Conservation (phyloP, 371 early-diverging fungal genomes). For the Capniomyces stellatus region DNA sequence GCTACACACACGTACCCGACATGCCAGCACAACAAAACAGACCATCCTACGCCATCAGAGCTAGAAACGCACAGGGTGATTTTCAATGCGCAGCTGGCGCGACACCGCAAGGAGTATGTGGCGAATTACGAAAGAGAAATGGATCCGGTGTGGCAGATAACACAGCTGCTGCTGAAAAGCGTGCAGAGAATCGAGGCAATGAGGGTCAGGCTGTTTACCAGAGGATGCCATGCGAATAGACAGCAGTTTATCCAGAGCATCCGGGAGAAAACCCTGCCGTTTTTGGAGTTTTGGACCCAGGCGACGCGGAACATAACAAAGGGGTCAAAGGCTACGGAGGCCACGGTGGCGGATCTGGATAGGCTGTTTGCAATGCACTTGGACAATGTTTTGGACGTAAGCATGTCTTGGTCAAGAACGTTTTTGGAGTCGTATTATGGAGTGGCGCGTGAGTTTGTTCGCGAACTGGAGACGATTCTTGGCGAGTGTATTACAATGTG, state of each 20-base stretch:
- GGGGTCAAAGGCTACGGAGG: slow-evolving; percentile 13
- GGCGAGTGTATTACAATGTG: slow-evolving; percentile 24
- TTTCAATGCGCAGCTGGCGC: slow-evolving; percentile 32
- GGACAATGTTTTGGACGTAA: slow-evolving; percentile 30
- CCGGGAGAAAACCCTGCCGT: slow-evolving; percentile 21
- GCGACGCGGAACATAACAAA: slow-evolving; percentile 4
- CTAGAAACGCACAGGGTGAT: slow-evolving; percentile 47
- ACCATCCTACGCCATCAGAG: slow-evolving; percentile 44
- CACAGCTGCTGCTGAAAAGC: slow-evolving; percentile 26
- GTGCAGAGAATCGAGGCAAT: slow-evolving; percentile 27
- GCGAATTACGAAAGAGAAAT: slow-evolving; percentile 26
- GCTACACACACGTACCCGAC: slow-evolving; percentile 52
- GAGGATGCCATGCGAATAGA: slow-evolving; percentile 22
- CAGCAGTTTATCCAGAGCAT: slow-evolving; percentile 28
- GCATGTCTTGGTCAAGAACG: slow-evolving; percentile 27
- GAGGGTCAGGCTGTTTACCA: slow-evolving; percentile 26
- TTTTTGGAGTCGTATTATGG: slow-evolving; percentile 29
- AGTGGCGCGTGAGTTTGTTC: slow-evolving; percentile 29
- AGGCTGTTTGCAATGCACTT: slow-evolving; percentile 29
- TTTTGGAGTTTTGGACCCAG: slow-evolving; percentile 18
- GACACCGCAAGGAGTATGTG: slow-evolving; percentile 25
- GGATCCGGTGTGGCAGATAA: slow-evolving; percentile 30
- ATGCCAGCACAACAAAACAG: slow-evolving; percentile 48
- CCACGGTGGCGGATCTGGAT: slow-evolving; percentile 34
- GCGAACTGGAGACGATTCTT: slow-evolving; percentile 28